Percentiles rank a stretch among this genome's conserved stretches.
Conservation (phyloP, 148 eudicot species). For the Linanthus parryae region DNA sequence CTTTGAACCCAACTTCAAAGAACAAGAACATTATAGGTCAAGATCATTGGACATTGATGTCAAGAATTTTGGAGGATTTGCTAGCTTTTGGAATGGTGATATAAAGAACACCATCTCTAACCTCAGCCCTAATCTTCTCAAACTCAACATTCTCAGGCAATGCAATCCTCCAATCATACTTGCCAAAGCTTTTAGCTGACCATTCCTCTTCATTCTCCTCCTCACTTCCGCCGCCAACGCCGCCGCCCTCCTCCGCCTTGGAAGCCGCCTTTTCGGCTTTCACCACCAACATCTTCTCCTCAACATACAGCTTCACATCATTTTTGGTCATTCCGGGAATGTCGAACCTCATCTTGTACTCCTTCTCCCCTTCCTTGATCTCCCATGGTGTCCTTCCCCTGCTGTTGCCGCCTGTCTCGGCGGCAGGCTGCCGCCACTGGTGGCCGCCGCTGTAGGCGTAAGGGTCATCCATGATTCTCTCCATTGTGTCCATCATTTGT, state of each 20-base stretch:
- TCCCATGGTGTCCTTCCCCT: slow-evolving; percentile 82
- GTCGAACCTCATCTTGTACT: slow-evolving; percentile 68
- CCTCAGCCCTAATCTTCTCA: slow-evolving; percentile 82
- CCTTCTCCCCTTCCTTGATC: slow-evolving; percentile 45
- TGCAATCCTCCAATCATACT: slow-evolving; percentile 47
- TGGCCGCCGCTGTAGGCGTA: slow-evolving; percentile 18
- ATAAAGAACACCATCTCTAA: slow-evolving; percentile 75
- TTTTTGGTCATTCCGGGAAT: slow-evolving; percentile 74
- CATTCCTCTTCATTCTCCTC: slow-evolving; percentile 36
- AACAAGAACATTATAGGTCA: no score
- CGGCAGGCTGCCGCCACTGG: slow-evolving; percentile 11
- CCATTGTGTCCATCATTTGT: slow-evolving; percentile 89
- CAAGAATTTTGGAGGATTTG: slow-evolving; percentile 38
- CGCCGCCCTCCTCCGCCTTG: slow-evolving; percentile 15
- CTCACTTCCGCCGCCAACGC: slow-evolving; percentile 2
- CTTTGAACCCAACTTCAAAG: no score
- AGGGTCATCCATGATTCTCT: slow-evolving; percentile 59
- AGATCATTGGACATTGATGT: slow-evolving; percentile 58
- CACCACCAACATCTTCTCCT: slow-evolving; percentile 69
- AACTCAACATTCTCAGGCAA: slow-evolving; percentile 69
- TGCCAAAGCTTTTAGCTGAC: slow-evolving; percentile 58
- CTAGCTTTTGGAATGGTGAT: slow-evolving; percentile 55
- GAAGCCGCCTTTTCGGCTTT: slow-evolving; percentile 50
- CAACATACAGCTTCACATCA: slow-evolving; percentile 66
- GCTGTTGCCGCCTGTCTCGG: slow-evolving; percentile 24